Base-by-base conservation (phyloP, 768 basidiomycete genomes). In the Agaricus sinodeliciosus region DNA sequence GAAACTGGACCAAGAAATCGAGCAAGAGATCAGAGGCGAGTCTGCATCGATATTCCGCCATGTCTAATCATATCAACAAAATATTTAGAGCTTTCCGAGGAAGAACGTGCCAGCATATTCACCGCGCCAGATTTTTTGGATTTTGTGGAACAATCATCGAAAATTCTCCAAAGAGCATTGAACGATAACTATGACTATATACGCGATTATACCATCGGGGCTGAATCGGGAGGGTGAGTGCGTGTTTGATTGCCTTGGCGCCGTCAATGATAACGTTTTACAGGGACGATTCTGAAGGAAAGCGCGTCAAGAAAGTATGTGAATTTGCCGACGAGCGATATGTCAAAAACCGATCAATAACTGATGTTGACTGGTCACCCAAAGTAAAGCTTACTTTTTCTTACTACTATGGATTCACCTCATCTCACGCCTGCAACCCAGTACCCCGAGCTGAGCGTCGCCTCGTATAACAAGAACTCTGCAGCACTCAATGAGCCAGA, bases 171-270 rank as follows among this genome's bases (percentile, higher is more conserved):
- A 65, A 78, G 96, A 46, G 96, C 95, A 18, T 70, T 98, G 56
- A 96, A 90, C 62, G 96, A 98, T 61, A 82, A 82, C 25, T 99
- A 99, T 66, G 96, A 99, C 66, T 97, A 98, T 61, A 91, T 93
- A 59, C 84, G 89, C 31, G 96, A 99, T 70, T 99, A 99, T 64
- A 90, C 89, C n/a, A 80, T 94, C 46, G 88, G 87, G 22, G 74
- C 90, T 6, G 92, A 94, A 63, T 78, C 87, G 6, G 87, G 85
- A 60, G 80, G 82, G 94, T 94, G 61, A 63, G 89, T 39, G 11
- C 22, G 16, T 34, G 19, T 3, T 27, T 41, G 16, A 9, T 54
- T 18, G 45, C 31, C 31, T 31, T 49, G 40, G 19, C 31, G 6
- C 3, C 45, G 43, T 55, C 25, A 37, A 34, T 5, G 25, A 27